Percentiles rank a stretch among this genome's conserved stretches.
Conservation (phyloP, 441 rosid genomes). For the Manihot esculenta region DNA sequence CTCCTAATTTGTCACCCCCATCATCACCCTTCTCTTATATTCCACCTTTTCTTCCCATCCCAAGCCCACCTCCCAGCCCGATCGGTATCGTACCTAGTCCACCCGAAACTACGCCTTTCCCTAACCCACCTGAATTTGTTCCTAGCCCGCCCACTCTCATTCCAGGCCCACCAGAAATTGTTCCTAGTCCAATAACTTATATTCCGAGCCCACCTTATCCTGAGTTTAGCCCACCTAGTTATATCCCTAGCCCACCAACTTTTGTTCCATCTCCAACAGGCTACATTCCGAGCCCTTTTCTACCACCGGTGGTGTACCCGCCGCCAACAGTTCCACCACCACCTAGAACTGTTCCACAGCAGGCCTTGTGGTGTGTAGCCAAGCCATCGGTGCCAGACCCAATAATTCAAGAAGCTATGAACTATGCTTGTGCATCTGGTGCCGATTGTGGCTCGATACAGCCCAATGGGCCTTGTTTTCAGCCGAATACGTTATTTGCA, state of each 20-base stretch:
- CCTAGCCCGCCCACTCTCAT: constrained; percentile 27
- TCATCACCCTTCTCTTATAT: constrained; percentile 22
- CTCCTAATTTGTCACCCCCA: constrained; percentile 3
- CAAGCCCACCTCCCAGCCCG: constrained; percentile 43
- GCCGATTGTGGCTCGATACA: constrained; percentile 75
- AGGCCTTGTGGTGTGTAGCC: constrained; percentile 85
- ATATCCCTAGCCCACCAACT: constrained; percentile 39
- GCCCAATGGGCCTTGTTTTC: constrained; percentile 66
- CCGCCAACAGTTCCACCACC: constrained; percentile 72
- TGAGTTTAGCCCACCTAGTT: constrained; percentile 33
- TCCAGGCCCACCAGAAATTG: constrained; percentile 40
- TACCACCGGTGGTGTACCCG: constrained; percentile 74
- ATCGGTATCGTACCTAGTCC: constrained; percentile 30
- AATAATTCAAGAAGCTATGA: constrained; percentile 85
- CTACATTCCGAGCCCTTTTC: constrained; percentile 49
- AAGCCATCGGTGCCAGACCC: constrained; percentile 94
- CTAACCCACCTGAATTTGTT: constrained; percentile 24
- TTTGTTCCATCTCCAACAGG: constrained; percentile 43
- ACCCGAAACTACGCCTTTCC: constrained; percentile 13
- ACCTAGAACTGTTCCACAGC: constrained; percentile 32
- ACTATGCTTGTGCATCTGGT: constrained; percentile 87
- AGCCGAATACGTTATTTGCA: constrained; percentile 67
- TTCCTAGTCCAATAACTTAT: constrained; percentile 43
- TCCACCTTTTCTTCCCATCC: constrained; percentile 39
- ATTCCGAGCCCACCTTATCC: constrained; percentile 35